Evolutionary conservation across 768 basidiomycete genomes (phyloP).

Genomic region (Gloeopeniophorella convolvens): DNA sequence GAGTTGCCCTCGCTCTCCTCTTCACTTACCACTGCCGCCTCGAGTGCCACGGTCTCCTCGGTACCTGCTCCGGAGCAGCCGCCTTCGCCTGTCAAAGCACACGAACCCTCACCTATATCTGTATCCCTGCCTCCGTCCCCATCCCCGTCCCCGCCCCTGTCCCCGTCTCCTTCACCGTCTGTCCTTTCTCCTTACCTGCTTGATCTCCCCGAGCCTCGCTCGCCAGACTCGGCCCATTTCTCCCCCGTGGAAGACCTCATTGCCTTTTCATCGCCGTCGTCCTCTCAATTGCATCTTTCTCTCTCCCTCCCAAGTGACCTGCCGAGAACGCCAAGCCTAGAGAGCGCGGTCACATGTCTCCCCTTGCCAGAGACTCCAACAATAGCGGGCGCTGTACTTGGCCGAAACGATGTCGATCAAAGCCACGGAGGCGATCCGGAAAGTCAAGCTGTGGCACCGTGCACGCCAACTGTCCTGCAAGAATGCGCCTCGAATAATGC

Average conservation of each 20-base stretch:
- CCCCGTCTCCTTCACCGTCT: too few relatives aligned
- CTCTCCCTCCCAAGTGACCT: slow-evolving; percentile 5
- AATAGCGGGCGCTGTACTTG: background rate
- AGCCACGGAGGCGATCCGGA: background rate
- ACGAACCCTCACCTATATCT: too few relatives aligned
- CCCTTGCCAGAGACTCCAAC: slow-evolving; percentile 1
- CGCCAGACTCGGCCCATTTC: slow-evolving; percentile 20
- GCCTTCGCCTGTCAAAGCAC: background rate
- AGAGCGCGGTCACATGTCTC: slow-evolving; percentile 6
- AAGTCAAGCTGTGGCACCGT: background rate
- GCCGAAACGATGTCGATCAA: background rate
- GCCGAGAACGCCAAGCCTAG: background rate
- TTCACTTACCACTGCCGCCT: slow-evolving; percentile 15
- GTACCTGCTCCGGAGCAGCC: background rate
- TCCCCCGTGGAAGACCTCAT: slow-evolving; percentile 10
- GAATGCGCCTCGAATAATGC: background rate
- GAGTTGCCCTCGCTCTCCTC: slow-evolving; percentile 19
- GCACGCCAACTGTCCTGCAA: background rate
- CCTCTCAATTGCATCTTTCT: slow-evolving; percentile 16
- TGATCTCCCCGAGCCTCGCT: slow-evolving; percentile 16
- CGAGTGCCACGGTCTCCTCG: background rate
- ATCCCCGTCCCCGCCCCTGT: background rate
- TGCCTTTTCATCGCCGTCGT: slow-evolving; percentile 14
- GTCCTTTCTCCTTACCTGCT: background rate
- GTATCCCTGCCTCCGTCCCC: background rate